These are phyloP conservation scores for Comarum palustre DNA, from an alignment of 306 rosid genomes.

Conservation along the genomic window DNA sequence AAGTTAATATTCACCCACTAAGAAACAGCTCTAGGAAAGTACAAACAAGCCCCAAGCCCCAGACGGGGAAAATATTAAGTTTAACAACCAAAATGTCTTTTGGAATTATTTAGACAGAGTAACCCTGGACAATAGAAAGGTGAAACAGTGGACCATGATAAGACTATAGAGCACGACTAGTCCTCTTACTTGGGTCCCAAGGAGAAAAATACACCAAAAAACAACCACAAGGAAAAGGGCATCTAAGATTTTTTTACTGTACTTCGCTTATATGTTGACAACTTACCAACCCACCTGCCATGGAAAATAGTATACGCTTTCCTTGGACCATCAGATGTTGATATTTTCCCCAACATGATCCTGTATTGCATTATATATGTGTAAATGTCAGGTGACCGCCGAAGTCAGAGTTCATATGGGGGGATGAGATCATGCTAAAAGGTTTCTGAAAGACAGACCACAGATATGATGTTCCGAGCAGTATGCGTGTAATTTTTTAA, in stretches of 20 bases:
- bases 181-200: constrained; percentile 13
- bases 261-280: constrained; percentile 35
- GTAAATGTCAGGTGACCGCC: constrained; percentile 62
- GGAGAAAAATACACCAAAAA: background rate
- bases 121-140: background rate
- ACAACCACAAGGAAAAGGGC: constrained; percentile 30
- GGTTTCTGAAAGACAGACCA: constrained; percentile 46
- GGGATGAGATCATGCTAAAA: constrained; percentile 48
- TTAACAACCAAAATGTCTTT: background rate
- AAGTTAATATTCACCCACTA: background rate
- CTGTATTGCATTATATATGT: constrained; percentile 76
- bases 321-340: constrained; percentile 81
- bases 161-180: constrained; percentile 6
- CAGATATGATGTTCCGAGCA: constrained; percentile 32
- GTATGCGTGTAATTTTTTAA: constrained; percentile 34
- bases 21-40: background rate
- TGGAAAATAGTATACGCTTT: constrained; percentile 75
- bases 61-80: background rate
- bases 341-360: constrained; percentile 88
- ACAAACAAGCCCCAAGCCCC: background rate
- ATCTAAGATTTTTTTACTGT: constrained; percentile 19
- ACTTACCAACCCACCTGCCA: constrained; percentile 98
- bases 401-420: constrained; percentile 43
- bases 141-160: background rate
- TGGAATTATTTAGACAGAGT: background rate